Percentiles rank a stretch among this genome's conserved stretches.
phyloP scores from a whole-genome alignment of 148 eudicot species.

The Camellia sinensis region DNA sequence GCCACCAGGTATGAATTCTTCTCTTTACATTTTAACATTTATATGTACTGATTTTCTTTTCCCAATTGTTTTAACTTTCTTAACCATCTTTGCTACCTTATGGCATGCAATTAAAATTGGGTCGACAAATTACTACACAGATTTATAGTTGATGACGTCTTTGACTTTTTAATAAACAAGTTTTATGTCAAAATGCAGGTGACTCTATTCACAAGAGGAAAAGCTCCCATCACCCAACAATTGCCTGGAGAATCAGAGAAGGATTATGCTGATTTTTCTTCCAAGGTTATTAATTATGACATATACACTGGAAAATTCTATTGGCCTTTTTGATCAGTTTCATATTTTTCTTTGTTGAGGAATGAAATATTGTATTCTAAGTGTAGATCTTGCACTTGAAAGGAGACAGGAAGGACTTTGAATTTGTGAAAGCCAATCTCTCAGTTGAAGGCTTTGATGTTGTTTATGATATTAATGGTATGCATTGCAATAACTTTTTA shows the following conservation, averaged over 20 bases:
- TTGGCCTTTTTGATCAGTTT: neutral
- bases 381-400: constrained; percentile 83
- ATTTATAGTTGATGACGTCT: neutral
- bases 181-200: constrained; percentile 43
- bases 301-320: neutral
- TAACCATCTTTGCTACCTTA: neutral
- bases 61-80: no score
- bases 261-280: constrained; percentile 67
- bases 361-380: neutral
- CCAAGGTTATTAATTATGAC: constrained; percentile 48
- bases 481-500: neutral
- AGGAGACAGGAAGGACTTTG: constrained; percentile 89
- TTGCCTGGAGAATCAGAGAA: constrained; percentile 86
- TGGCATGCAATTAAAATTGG: neutral
- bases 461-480: constrained; percentile 90
- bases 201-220: constrained; percentile 93
- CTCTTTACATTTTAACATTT: neutral
- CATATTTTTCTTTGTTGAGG: neutral
- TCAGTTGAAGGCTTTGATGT: constrained; percentile 90
- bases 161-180: neutral
- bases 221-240: constrained; percentile 81
- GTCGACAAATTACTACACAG: neutral
- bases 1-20: constrained; percentile 67
- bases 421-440: constrained; percentile 77
- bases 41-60: no score